Percentiles rank a stretch among this genome's conserved stretches.
Conservation (phyloP, 78 protist species). For the Protostelium mycophagum region DNA sequence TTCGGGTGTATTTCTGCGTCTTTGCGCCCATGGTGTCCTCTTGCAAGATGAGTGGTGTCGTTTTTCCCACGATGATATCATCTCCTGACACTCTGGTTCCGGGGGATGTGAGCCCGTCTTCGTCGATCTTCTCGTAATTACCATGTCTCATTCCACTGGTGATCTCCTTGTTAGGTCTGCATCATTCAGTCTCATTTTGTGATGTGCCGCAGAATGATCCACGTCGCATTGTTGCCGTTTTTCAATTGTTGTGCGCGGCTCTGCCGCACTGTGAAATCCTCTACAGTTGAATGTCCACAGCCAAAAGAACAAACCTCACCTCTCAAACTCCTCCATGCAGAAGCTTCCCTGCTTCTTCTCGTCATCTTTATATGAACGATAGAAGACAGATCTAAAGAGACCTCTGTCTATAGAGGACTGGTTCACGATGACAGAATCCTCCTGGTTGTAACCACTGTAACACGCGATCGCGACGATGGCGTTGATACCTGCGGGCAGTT, state of each 20-base stretch:
- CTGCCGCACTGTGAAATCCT: too few species aligned
- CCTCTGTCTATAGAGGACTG: slow-evolving; percentile 98
- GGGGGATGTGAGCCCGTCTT: slow-evolving; percentile 96
- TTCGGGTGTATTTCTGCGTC: slow-evolving; percentile 34
- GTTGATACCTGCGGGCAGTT: slow-evolving; percentile 99
- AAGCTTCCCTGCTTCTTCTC: slow-evolving; percentile 42
- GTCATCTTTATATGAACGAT: slow-evolving; percentile 68
- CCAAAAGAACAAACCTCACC: too few species aligned
- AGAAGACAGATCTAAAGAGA: slow-evolving; percentile 93
- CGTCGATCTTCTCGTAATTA: slow-evolving; percentile 89
- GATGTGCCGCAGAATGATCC: too few species aligned
- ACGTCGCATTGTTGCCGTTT: too few species aligned
- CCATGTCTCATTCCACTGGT: slow-evolving; percentile 29
- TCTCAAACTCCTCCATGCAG: slow-evolving; percentile 73
- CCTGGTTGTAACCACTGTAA: slow-evolving; percentile 99
- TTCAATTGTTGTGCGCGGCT: too few species aligned
- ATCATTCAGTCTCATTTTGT: too few species aligned
- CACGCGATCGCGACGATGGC: slow-evolving; percentile 95
- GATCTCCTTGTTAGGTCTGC: slow-evolving; percentile 65
- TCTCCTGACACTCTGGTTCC: slow-evolving; percentile 90
- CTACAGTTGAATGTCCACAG: neutral
- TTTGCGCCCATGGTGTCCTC: slow-evolving; percentile 31
- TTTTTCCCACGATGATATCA: slow-evolving; percentile 97
- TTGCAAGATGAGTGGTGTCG: slow-evolving; percentile 53
- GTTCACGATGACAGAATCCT: slow-evolving; percentile 98